Evolutionary conservation across 257 asterid genomes (phyloP), one percentile per base, ranked within the genome.

Genomic region (Fraxinus cuspidata): DNA sequence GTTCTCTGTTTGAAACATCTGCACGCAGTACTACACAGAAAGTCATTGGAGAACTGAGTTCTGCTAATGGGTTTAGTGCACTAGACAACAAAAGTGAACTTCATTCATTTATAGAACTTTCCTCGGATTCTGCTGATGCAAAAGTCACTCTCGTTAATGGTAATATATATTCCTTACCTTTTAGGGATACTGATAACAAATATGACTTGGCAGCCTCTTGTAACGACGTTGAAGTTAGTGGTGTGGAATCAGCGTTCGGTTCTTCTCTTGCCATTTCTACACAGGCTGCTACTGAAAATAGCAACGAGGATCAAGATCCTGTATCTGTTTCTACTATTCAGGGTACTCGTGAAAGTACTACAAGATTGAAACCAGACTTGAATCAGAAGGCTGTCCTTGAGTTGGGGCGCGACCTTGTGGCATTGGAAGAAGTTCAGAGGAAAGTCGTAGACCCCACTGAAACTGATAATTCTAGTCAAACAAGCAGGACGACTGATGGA

Each of bases 81-180:
- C 68, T 65, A 56, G 47, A 71, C 23, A 1, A 37, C 47, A 71
- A 74, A 81, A 69, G 47, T 31, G 37, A 56, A 69, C 44, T 35
- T 27, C 34, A 79, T 71, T 71, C 71, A 28, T 74, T 69, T 37
- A 10, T 23, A 58, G 85, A 74, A 56, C 70, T 53, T 73, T 73
- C 75, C 23, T 51, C 76, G 51, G 68, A 40, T 77, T 38, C 70
- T 74, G 3, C 74, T 70, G 56, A 63, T 74, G 6, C 77, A 21
- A 27, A 68, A 71, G 63, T 21, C n/a, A 27, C 56, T 29, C 35
- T 53, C 10, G 35, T 37, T 35, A 71, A 58, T 29, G 74, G 35
- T 31, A 49, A 25, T 40, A 68, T 40, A 9, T 56, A 12, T 32
- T 40, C 78, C 72, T 32, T 67, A 70, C 28, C 40, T 16, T 31